Percentiles rank a stretch among this genome's conserved stretches.
Evolutionary conservation across 805 yeast genomes (phyloP).

Genomic region (Lipomyces lipofer): DNA sequence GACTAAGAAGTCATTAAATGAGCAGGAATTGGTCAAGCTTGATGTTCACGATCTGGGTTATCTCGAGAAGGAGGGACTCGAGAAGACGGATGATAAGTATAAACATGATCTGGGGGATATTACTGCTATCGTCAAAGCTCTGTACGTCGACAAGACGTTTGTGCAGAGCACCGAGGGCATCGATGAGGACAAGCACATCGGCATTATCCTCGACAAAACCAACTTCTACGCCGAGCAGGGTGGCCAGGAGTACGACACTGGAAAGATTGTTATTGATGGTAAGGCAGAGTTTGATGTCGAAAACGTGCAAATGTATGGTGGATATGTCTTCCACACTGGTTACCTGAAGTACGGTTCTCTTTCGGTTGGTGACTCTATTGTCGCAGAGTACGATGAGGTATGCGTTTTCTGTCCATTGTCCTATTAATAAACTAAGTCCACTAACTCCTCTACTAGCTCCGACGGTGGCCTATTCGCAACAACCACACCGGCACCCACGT

Average conservation of each 20-base stretch:
- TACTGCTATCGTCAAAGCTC: constrained; percentile 66
- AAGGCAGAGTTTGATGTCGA: constrained; percentile 82
- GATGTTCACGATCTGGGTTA: constrained; percentile 88
- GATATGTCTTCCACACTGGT: constrained; percentile 96
- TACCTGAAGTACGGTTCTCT: constrained; percentile 72
- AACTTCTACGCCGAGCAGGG: constrained; percentile 99
- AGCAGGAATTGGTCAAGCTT: constrained; percentile 66
- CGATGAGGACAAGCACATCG: constrained; percentile 59
- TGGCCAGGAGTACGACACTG: constrained; percentile 97
- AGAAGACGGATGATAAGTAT: constrained; percentile 79
- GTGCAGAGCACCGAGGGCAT: constrained; percentile 47
- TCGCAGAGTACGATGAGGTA: constrained; percentile 91
- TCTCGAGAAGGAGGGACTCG: constrained; percentile 57
- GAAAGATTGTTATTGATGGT: constrained; percentile 87
- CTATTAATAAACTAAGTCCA: no score
- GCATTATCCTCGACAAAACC: constrained; percentile 82
- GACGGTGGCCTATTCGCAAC: constrained; percentile 95
- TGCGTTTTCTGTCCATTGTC: no score
- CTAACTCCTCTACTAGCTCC: no score
- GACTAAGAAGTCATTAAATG: constrained; percentile 59
- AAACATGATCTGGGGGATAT: constrained; percentile 74
- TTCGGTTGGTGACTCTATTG: constrained; percentile 65
- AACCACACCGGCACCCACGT: constrained; percentile 99
- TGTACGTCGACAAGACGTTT: constrained; percentile 62
- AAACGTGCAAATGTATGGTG: constrained; percentile 90